A percentile compares a stretch with the other conserved stretches of the same genome.
Evolutionary conservation across 2,329 filamentous ascomycete genomes (phyloP).

Genomic region (Talaromyces sp.): DNA sequence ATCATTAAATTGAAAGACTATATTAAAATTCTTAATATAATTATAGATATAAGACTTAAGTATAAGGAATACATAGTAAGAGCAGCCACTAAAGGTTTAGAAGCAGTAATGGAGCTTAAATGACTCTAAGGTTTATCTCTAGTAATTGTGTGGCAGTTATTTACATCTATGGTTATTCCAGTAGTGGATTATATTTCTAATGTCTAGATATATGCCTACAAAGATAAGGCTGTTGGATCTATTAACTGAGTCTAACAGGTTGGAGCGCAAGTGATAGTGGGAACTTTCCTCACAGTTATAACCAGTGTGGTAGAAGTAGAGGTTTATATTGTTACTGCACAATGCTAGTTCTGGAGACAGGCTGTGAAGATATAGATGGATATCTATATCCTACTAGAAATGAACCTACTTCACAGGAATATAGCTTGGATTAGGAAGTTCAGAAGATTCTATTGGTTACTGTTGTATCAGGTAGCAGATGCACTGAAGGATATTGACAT

Average conservation of each 20-base stretch:
- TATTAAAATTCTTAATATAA: constrained; percentile 18
- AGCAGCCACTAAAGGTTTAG: constrained; percentile 19
- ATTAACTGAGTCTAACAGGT: constrained; percentile 21
- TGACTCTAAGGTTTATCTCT: neutral
- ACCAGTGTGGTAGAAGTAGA: constrained; percentile 21
- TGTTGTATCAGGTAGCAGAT: constrained; percentile 12
- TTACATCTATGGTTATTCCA: constrained; percentile 19
- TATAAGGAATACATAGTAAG: constrained; percentile 21
- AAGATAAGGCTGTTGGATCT: constrained; percentile 13
- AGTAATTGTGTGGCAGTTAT: constrained; percentile 17
- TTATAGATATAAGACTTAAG: constrained; percentile 22
- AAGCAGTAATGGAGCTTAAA: constrained; percentile 8
- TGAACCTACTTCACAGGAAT: constrained; percentile 13
- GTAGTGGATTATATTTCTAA: constrained; percentile 22
- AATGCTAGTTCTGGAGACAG: constrained; percentile 16
- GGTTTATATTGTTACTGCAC: constrained; percentile 16
- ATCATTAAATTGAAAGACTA: neutral
- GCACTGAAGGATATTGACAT: constrained; percentile 13
- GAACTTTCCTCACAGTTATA: constrained; percentile 20
- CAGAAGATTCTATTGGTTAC: constrained; percentile 11
- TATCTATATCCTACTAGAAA: constrained; percentile 14
- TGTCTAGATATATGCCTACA: constrained; percentile 19
- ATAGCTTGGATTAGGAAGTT: constrained; percentile 16
- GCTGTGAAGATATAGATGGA: constrained; percentile 17
- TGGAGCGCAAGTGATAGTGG: constrained; percentile 20